These are phyloP conservation scores for Cyclotella cryptica DNA, from an alignment of 108 stramenopile species.

Conservation along the genomic window DNA sequence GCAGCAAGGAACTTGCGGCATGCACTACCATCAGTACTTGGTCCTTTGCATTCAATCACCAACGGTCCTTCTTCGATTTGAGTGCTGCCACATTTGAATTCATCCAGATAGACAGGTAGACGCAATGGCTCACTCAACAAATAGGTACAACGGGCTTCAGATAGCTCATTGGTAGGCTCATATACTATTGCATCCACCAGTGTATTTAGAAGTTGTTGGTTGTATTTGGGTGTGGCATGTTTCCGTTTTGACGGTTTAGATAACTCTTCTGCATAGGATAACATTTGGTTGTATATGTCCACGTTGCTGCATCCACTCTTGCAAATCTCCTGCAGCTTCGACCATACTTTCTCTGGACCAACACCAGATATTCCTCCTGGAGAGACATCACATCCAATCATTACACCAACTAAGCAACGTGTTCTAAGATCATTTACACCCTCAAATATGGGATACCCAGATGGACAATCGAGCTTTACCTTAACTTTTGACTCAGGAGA, in stretches of 20 bases:
- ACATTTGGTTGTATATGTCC: constrained; percentile 7
- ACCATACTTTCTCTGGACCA: constrained; percentile 5
- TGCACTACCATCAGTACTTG: background rate
- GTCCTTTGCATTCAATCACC: constrained; percentile 4
- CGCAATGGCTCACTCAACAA: background rate
- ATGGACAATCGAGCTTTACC: constrained; percentile 1
- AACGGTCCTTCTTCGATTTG: background rate
- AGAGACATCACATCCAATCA: constrained; percentile 25
- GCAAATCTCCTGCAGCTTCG: background rate
- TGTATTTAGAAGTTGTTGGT: constrained; percentile 4
- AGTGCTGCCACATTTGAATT: constrained; percentile 1
- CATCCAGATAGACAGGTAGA: constrained; percentile 20
- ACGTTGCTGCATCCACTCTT: background rate
- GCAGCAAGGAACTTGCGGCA: constrained; percentile 18
- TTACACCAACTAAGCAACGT: background rate
- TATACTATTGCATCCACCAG: constrained; percentile 6
- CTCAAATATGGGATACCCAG: constrained; percentile 13
- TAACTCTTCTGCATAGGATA: constrained; percentile 7
- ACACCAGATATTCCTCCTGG: constrained; percentile 5
- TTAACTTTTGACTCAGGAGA: constrained; percentile 7
- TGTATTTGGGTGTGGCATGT: constrained; percentile 13
- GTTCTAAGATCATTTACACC: constrained; percentile 9
- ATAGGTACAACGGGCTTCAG: constrained; percentile 1
- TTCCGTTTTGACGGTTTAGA: constrained; percentile 13
- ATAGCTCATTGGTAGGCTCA: constrained; percentile 25